A percentile compares a stretch with the other conserved stretches of the same genome.
Conservation (phyloP, 192 early-diverging fungal species). For the Umbelopsis isabellina region DNA sequence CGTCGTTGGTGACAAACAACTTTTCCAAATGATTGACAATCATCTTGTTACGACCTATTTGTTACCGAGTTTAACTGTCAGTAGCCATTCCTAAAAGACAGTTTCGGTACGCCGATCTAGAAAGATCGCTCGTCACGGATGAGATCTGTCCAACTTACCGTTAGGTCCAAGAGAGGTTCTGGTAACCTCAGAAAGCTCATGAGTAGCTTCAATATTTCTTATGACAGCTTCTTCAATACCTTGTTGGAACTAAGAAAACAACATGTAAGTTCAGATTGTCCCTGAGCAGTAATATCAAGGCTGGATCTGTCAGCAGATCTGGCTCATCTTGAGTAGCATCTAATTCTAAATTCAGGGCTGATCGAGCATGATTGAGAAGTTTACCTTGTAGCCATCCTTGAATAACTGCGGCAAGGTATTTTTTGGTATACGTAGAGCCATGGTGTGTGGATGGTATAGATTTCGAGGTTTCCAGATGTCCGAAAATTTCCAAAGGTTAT, state of each 20-base stretch:
- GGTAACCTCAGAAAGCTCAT: slow-evolving; percentile 91
- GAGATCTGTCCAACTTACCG: slow-evolving; percentile 53
- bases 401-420: slow-evolving; percentile 82
- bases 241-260: slow-evolving; percentile 73
- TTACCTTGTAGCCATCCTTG: slow-evolving; percentile 94
- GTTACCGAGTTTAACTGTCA: not conserved
- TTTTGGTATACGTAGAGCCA: slow-evolving; percentile 92
- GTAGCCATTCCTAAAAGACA: not conserved
- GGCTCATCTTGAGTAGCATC: too few relatives aligned
- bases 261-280: not conserved
- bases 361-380: not conserved
- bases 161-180: slow-evolving; percentile 97
- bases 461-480: slow-evolving; percentile 6
- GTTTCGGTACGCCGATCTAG: too few relatives aligned
- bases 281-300: not conserved
- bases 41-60: slow-evolving; percentile 94
- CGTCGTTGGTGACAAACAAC: slow-evolving; percentile 98
- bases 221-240: slow-evolving; percentile 96
- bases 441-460: slow-evolving; percentile 31
- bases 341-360: not conserved
- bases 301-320: slow-evolving; percentile 1
- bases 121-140: not conserved
- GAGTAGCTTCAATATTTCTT: slow-evolving; percentile 92
- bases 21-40: slow-evolving; percentile 99
- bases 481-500: slow-evolving; percentile 6